A percentile compares a stretch with the other conserved stretches of the same genome.
phyloP scores from a whole-genome alignment of 345 rosid species.

The Aurinia saxatilis region DNA sequence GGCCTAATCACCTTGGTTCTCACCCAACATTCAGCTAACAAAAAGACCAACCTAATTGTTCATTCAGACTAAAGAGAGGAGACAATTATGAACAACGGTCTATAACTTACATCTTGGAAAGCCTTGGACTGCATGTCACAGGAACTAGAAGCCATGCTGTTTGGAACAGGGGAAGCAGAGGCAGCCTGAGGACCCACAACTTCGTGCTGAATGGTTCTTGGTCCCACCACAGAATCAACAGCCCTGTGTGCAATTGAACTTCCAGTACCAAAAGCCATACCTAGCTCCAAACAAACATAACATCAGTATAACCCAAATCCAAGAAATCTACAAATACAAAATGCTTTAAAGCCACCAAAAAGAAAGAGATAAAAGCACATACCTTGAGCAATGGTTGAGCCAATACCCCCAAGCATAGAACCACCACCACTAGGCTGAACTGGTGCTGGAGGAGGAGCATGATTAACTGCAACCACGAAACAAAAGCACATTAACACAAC shows the following conservation, averaged over 20 bases:
- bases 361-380: background rate
- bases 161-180: constrained; percentile 34
- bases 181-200: constrained; percentile 45
- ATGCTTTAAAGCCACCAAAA: background rate
- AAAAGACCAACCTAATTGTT: background rate
- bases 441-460: constrained; percentile 82
- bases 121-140: constrained; percentile 69
- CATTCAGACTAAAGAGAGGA: background rate
- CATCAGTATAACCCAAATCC: background rate
- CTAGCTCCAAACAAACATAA: constrained; percentile 25
- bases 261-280: constrained; percentile 84
- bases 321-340: background rate
- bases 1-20: background rate
- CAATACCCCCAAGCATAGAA: constrained; percentile 57
- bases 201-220: constrained; percentile 75
- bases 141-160: constrained; percentile 42
- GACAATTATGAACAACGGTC: background rate
- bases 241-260: constrained; percentile 78
- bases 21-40: background rate
- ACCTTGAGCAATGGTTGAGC: constrained; percentile 89
- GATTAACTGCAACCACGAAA: constrained; percentile 40
- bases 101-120: constrained; percentile 63
- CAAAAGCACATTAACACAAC: background rate
- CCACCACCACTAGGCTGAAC: constrained; percentile 56
- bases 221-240: constrained; percentile 75